A percentile compares a stretch with the other conserved stretches of the same genome.
phyloP scores from a whole-genome alignment of 2,329 filamentous ascomycete genomes.

The Trichoderma koningiopsis region DNA sequence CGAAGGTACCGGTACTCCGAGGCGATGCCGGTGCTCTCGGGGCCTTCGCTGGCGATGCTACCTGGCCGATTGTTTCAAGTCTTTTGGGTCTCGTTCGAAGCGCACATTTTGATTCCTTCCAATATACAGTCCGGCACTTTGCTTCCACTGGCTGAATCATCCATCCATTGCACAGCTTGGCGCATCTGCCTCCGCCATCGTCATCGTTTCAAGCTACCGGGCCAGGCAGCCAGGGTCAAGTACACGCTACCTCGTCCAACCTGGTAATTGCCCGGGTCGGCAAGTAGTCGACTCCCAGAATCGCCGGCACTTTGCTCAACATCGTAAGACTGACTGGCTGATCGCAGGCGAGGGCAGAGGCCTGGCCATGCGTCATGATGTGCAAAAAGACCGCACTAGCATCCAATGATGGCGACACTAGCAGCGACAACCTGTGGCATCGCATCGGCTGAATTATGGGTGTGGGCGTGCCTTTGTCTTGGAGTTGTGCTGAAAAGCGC shows the following conservation, averaged over 20 bases:
- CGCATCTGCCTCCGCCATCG: background rate
- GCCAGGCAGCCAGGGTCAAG: background rate
- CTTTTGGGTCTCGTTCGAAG: background rate
- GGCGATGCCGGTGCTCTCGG: background rate
- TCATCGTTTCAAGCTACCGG: background rate
- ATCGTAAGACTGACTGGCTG: background rate
- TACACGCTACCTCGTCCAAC: background rate
- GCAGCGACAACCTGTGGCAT: background rate
- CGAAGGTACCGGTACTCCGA: background rate
- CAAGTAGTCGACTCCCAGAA: background rate
- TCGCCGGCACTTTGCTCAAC: conserved; percentile 4
- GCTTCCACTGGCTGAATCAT: background rate
- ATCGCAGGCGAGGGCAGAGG: background rate
- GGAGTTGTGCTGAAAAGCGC: background rate
- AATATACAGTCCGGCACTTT: background rate
- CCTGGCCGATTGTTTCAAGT: background rate
- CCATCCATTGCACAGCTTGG: background rate
- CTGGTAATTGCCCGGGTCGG: too few relatives aligned
- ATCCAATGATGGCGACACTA: conserved; percentile 3
- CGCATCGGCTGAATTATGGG: background rate
- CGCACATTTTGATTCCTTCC: background rate
- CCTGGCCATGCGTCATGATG: conserved; percentile 18
- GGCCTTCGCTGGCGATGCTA: background rate
- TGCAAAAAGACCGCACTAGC: conserved; percentile 1
- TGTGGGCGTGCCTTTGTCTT: background rate